Conservation (phyloP, 352 stramenopile genomes). For the Globisporangium solare region DNA sequence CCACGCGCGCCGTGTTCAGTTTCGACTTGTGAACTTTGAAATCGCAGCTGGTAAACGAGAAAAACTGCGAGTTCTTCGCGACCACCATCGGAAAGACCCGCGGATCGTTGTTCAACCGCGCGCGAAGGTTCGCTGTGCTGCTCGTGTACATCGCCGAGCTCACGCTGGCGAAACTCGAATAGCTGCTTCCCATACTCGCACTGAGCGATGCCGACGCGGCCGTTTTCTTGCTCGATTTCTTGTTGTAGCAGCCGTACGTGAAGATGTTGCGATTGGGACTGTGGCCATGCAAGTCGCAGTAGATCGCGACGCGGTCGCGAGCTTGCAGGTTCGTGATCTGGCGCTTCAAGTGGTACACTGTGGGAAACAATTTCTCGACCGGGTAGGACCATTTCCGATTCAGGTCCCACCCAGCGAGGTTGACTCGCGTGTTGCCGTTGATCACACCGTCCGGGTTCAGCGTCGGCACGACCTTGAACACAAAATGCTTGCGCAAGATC, state of each 20-base stretch:
- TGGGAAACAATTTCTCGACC: constrained; percentile 78
- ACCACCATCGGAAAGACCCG: constrained; percentile 81
- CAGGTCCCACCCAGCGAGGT: constrained; percentile 77
- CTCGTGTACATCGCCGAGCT: background rate
- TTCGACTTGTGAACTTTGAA: constrained; percentile 91
- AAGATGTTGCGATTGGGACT: constrained; percentile 85
- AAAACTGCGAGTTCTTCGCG: constrained; percentile 58
- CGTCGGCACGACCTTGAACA: constrained; percentile 92
- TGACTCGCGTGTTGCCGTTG: constrained; percentile 89
- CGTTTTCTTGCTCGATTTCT: constrained; percentile 22
- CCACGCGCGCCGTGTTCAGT: constrained; percentile 85
- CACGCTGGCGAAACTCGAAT: background rate
- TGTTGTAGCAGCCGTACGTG: constrained; percentile 76
- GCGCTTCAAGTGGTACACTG: constrained; percentile 75
- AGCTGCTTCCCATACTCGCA: background rate
- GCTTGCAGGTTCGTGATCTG: constrained; percentile 55
- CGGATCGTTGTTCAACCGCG: constrained; percentile 46
- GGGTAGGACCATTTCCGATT: constrained; percentile 80
- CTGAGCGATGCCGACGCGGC: background rate
- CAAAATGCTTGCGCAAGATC: constrained; percentile 69
- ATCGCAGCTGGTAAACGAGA: constrained; percentile 83
- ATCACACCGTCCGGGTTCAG: constrained; percentile 92
- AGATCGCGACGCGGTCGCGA: constrained; percentile 65
- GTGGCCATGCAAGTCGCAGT: constrained; percentile 82
- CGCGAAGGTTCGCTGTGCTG: background rate